Base-by-base conservation (phyloP, 805 yeast species). In the Kazachstania viticola region DNA sequence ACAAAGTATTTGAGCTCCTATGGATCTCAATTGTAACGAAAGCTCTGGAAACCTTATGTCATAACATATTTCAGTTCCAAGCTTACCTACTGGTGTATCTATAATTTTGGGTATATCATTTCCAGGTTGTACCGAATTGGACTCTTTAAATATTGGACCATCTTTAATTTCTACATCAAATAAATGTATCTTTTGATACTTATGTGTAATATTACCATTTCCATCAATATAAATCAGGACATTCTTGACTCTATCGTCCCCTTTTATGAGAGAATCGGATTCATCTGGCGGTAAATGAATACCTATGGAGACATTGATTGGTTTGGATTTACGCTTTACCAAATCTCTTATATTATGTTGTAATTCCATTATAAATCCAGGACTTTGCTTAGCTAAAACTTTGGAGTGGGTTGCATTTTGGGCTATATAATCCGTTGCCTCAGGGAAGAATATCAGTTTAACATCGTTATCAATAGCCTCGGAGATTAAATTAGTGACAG, bases 341-440 rank as follows among this genome's bases (percentile, higher is more conserved):
- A 74, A 46, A 14, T 53, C 51, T 29, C 42, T 48, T 33, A 83
- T 49, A n/a, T 68, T 69, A 13, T 46, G 40, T 34, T 64, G 73
- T 30, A 77, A 29, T 48, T 37, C 28, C 65, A 44, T 42, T 68
- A 72, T 42, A 61, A 62, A 41, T 58, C 29, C 60, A 52, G 12
- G 68, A 54, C 30, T 60, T 56, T 17, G 66, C 61, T 11, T 67
- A 0, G 79, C 84, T n/a, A 88, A 58, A 17, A 60, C 42, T 32
- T 65, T 62, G 1, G 93, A 75, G 42, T 83, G 87, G 1, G 45
- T 52, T 2, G 87, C 77, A 47, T 73, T 72, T 32, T 72, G 64
- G 4, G 94, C 77, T 25, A 88, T 66, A 52, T 84, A 88, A 52
- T 88, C 97, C 4, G 91, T 69, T 0, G 97, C 97, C 53, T 88